phyloP scores from a whole-genome alignment of 2,329 filamentous ascomycete genomes.

The Cytospora chrysosperma region DNA sequence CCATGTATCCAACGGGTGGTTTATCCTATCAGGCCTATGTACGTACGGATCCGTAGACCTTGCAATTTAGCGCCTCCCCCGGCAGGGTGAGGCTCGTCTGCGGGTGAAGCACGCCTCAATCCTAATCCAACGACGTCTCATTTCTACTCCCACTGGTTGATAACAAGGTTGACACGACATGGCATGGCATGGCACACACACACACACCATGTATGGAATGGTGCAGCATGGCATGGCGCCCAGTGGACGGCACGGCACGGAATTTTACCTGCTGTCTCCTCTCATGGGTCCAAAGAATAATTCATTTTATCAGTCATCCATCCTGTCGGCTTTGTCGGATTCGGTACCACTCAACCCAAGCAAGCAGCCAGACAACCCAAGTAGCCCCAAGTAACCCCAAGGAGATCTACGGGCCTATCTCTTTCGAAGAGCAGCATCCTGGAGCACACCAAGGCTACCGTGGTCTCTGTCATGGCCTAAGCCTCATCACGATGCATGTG shows the following conservation, averaged over 20 bases:
- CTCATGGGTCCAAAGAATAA: neutral
- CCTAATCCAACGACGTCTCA: slow-evolving; percentile 19
- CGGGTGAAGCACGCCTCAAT: slow-evolving; percentile 8
- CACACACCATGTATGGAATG: too few relatives aligned
- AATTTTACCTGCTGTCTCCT: slow-evolving; percentile 2
- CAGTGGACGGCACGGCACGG: too few relatives aligned
- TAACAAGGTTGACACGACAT: slow-evolving; percentile 5
- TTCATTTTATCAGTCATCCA: neutral
- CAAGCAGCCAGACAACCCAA: too few relatives aligned
- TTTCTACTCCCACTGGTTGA: neutral
- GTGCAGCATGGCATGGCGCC: too few relatives aligned
- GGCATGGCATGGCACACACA: neutral
- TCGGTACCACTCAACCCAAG: neutral
- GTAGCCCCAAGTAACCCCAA: too few relatives aligned
- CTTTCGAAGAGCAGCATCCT: neutral
- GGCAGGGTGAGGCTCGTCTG: slow-evolving; percentile 14
- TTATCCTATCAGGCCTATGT: neutral
- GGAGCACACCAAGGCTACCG: neutral
- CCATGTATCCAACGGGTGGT: neutral
- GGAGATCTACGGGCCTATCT: neutral
- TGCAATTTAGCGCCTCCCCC: neutral
- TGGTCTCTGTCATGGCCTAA: neutral
- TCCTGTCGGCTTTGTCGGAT: neutral
- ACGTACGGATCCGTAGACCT: neutral
- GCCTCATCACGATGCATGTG: neutral